Evolutionary conservation across 805 yeast genomes (phyloP), one percentile per base, ranked within the genome.

Genomic region (Nakazawaea sp.): DNA sequence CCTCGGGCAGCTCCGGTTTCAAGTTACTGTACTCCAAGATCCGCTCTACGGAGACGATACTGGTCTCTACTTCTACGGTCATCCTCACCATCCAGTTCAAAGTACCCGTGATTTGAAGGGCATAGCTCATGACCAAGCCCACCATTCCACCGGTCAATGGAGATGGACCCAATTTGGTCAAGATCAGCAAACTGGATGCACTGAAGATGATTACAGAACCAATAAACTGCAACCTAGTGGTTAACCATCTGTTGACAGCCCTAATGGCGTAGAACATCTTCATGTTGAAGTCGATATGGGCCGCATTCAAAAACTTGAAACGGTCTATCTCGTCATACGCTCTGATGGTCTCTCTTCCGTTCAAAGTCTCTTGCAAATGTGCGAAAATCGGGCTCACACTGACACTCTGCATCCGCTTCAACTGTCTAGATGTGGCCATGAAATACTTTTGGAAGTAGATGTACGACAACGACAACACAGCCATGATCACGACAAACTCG

Each of bases 11-110:
- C 64, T 92, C 98, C n/a, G 88, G 68, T 27, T 64, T 63, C 32
- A 61, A 44, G 8, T 45, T 40, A 13, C 62, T 50, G 50, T 80
- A 80, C 46, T 80, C 88, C 31, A 74, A 46, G 24, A 80, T 69
- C 56, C 88, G 70, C 52, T 81, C 88, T 28, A 78, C 81, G 1
- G 82, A 73, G 18, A 92, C 98, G 63, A 92, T 89, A 59, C 88
- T 90, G 10, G 97, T 88, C 60, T 92, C 98, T 32, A 92, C 96
- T 50, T 92, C 98, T 30, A 92, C 98, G 0, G 97, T 86, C 97
- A 89, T 90, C 63, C 99, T 75, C 21, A 92, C 97, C 60, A 92
- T 87, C 97, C 97, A 90, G 59, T 88, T 90, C 60, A 92, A 72
- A 0, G 96, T 73, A 60, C 88, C 96, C 0, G 99, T 92, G 43